These are phyloP conservation scores for Glaciozyma antarctica DNA, from an alignment of 768 basidiomycete genomes.

Conservation along the genomic window DNA sequence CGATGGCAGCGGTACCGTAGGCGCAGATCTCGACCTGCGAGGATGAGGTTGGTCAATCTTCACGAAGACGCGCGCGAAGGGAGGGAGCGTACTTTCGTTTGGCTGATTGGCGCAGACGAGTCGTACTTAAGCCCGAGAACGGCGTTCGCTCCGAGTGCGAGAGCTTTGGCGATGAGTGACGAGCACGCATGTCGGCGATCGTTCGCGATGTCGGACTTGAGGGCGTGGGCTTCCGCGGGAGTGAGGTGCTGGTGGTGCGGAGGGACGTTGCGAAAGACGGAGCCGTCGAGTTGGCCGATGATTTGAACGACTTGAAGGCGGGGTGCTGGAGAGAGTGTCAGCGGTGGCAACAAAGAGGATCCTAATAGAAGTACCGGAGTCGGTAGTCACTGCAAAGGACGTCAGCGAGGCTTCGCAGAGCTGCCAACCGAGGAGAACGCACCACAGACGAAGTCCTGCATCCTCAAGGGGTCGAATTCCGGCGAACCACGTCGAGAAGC, in stretches of 20 bases:
- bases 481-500: not conserved
- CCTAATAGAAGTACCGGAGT: too few relatives aligned
- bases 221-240: not conserved
- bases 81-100: too few relatives aligned
- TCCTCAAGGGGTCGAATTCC: not conserved
- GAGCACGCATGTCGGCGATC: not conserved
- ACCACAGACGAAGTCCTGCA: not conserved
- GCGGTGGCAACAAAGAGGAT: too few relatives aligned
- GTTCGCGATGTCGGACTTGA: too few relatives aligned
- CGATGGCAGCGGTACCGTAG: too few relatives aligned
- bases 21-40: too few relatives aligned
- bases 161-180: not conserved
- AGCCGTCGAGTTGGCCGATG: not conserved
- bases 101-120: too few relatives aligned
- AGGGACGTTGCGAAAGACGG: not conserved
- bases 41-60: too few relatives aligned
- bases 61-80: too few relatives aligned
- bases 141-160: constrained; percentile 5
- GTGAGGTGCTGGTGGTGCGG: not conserved
- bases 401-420: not conserved
- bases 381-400: not conserved
- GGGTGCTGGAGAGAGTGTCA: not conserved
- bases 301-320: not conserved
- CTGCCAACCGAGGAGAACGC: not conserved
- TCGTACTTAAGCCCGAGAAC: not conserved